Conservation (phyloP, 768 basidiomycete genomes). For the Tylopilus cervinicoccineus region DNA sequence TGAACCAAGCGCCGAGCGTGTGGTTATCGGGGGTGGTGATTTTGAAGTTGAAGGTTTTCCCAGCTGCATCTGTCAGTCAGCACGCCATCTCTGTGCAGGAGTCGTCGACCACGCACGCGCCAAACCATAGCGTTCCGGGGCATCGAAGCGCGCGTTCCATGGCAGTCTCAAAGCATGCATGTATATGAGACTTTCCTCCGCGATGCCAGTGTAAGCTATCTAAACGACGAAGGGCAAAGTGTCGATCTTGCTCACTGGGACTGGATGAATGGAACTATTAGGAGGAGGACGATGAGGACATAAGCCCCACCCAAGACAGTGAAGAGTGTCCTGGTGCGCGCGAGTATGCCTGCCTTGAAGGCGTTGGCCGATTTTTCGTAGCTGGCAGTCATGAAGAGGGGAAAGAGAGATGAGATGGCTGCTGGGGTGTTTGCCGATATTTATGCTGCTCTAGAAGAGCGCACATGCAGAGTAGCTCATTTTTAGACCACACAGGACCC, state of each 20-base stretch:
- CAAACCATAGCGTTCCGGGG: constrained; percentile 76
- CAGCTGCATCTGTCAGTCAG: constrained; percentile 42
- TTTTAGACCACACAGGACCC: not conserved
- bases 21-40: constrained; percentile 75
- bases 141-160: constrained; percentile 54
- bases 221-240: constrained; percentile 12
- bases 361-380: not conserved
- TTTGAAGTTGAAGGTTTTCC: constrained; percentile 70
- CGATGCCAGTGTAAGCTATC: constrained; percentile 15
- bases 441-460: constrained; percentile 1
- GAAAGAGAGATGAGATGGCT: not conserved
- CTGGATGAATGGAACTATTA: constrained; percentile 64
- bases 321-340: constrained; percentile 30
- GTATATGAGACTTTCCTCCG: constrained; percentile 48
- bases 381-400: constrained; percentile 9
- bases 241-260: constrained; percentile 48
- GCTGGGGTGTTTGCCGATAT: constrained; percentile 15
- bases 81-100: not conserved
- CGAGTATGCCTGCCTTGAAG: constrained; percentile 17
- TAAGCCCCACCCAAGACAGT: constrained; percentile 51
- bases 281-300: constrained; percentile 44
- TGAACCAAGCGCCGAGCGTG: constrained; percentile 82
- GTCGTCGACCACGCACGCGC: constrained; percentile 54
- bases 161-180: constrained; percentile 66
- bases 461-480: not conserved